Conservation (phyloP, 129 eudicot genomes). For the Tagetes erecta region DNA sequence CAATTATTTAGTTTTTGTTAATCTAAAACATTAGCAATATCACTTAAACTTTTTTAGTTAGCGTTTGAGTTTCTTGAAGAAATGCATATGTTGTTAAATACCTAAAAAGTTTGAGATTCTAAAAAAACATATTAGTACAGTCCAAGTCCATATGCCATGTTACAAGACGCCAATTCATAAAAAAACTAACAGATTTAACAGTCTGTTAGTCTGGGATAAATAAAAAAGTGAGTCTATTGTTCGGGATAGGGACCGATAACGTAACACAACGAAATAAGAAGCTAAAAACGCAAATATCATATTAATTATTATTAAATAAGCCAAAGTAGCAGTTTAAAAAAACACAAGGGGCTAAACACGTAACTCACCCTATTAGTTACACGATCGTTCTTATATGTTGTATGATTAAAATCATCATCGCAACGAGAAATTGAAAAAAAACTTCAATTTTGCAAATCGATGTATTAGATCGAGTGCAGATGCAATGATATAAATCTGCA, state of each 20-base stretch:
- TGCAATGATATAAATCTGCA: not conserved
- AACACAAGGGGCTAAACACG: slow-evolving; percentile 20
- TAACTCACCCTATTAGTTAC: slow-evolving; percentile 12
- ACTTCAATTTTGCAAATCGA: slow-evolving; percentile 9
- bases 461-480: not conserved
- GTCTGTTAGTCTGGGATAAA: too few relatives aligned
- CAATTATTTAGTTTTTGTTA: too few relatives aligned
- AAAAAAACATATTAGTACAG: too few relatives aligned
- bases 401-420: slow-evolving; percentile 27
- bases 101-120: too few relatives aligned
- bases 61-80: too few relatives aligned
- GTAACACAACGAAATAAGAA: not conserved
- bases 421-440: not conserved
- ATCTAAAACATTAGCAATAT: too few relatives aligned
- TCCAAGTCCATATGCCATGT: too few relatives aligned
- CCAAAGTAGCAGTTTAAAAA: slow-evolving; percentile 13
- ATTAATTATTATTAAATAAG: not conserved
- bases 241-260: not conserved
- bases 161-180: too few relatives aligned
- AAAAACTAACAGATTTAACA: too few relatives aligned
- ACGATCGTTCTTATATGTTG: slow-evolving; percentile 17
- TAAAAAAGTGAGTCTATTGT: too few relatives aligned
- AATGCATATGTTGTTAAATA: too few relatives aligned
- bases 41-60: too few relatives aligned
- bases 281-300: not conserved